phyloP scores from a whole-genome alignment of 2,329 filamentous ascomycete species.

The Claviceps cyperi region DNA sequence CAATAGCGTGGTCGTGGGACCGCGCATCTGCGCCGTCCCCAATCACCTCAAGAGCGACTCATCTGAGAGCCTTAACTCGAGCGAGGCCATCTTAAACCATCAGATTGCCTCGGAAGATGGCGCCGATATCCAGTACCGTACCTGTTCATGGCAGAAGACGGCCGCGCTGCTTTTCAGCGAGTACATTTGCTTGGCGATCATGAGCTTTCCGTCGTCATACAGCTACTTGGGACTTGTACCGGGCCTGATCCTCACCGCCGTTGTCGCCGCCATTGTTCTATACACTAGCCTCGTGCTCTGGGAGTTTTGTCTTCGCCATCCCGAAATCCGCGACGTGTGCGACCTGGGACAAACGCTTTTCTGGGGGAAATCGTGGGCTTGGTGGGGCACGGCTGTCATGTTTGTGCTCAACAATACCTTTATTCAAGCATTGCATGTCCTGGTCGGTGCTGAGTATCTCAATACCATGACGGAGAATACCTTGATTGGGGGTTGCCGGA shows the following conservation, averaged over 20 bases:
- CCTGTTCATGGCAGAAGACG: slow-evolving; percentile 92
- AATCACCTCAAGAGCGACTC: slow-evolving; percentile 18
- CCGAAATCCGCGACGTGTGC: slow-evolving; percentile 82
- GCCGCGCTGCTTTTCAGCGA: slow-evolving; percentile 83
- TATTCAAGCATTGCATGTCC: slow-evolving; percentile 69
- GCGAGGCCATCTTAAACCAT: slow-evolving; percentile 35
- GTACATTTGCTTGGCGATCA: slow-evolving; percentile 84
- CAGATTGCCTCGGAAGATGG: slow-evolving; percentile 67
- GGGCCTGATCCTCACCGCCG: slow-evolving; percentile 64
- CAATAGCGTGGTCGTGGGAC: slow-evolving; percentile 28
- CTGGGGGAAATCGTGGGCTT: slow-evolving; percentile 64
- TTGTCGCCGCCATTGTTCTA: slow-evolving; percentile 63
- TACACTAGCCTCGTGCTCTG: slow-evolving; percentile 55
- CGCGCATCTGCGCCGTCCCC: slow-evolving; percentile 35
- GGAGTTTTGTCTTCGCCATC: slow-evolving; percentile 84
- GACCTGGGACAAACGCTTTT: slow-evolving; percentile 94
- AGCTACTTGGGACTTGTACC: slow-evolving; percentile 76
- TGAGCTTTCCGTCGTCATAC: slow-evolving; percentile 94
- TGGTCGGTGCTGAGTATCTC: slow-evolving; percentile 73
- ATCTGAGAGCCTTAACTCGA: slow-evolving; percentile 31
- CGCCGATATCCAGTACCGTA: slow-evolving; percentile 78
- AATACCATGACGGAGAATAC: slow-evolving; percentile 71
- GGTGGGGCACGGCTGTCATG: slow-evolving; percentile 62
- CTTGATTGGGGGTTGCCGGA: slow-evolving; percentile 51
- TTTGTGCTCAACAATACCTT: slow-evolving; percentile 92